Percentiles rank a stretch among this genome's conserved stretches.
Conservation (phyloP, 2,329 filamentous ascomycete species). For the Scedosporium apiospermum region DNA sequence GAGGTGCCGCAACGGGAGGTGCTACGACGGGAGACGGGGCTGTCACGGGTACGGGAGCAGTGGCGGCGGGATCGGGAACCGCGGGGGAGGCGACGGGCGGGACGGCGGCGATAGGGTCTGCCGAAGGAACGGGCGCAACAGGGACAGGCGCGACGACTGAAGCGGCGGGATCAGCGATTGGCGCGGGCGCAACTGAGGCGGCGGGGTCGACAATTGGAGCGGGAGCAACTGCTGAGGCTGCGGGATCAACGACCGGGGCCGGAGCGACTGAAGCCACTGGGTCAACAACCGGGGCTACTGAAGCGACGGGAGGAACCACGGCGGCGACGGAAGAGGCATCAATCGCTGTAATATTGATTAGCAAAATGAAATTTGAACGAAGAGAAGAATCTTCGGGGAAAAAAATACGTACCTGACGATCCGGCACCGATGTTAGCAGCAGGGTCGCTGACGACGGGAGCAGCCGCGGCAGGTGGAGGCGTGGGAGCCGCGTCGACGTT, state of each 20-base stretch:
- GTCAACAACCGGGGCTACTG: background rate
- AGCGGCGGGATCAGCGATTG: constrained; percentile 6
- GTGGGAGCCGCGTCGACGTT: background rate
- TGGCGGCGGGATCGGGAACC: constrained; percentile 8
- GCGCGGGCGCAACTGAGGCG: constrained; percentile 5
- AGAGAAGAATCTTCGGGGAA: background rate
- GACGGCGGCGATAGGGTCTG: background rate
- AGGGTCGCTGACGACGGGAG: background rate
- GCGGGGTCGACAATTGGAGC: background rate
- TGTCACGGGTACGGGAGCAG: background rate
- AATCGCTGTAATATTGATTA: too few relatives aligned
- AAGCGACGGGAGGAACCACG: background rate
- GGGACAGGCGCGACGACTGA: constrained; percentile 2
- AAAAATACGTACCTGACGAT: background rate
- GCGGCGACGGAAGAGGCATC: background rate
- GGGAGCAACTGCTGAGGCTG: constrained; percentile 2
- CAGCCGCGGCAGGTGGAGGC: background rate
- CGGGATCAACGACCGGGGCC: constrained; percentile 2
- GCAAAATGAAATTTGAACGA: background rate
- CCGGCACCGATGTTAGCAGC: background rate
- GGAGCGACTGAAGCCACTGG: constrained; percentile 6
- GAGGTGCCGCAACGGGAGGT: constrained; percentile 5
- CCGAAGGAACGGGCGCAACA: background rate
- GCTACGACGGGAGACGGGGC: constrained; percentile 1
- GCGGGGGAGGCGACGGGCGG: background rate